Evolutionary conservation across 768 basidiomycete genomes (phyloP).

Genomic region (Russula sp.): DNA sequence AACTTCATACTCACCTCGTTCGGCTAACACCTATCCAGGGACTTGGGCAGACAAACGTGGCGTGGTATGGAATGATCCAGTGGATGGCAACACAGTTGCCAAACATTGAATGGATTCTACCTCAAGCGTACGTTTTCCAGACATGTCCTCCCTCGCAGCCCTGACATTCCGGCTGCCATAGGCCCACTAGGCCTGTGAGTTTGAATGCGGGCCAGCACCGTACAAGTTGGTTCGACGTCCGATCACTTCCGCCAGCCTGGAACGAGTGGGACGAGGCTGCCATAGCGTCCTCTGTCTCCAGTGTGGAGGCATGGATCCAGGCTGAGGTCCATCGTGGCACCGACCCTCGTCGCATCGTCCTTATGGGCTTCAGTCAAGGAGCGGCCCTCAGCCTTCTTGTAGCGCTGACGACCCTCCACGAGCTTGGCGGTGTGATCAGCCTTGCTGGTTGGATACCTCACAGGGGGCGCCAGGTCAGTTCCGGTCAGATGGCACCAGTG

Average conservation of each 20-base stretch:
- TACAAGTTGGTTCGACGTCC: conserved; percentile 40
- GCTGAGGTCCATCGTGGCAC: conserved; percentile 33
- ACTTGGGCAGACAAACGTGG: conserved; percentile 33
- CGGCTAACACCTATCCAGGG: conserved; percentile 26
- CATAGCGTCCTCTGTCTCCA: conserved; percentile 30
- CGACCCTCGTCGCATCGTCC: conserved; percentile 32
- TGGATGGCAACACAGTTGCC: conserved; percentile 33
- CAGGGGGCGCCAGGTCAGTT: conserved; percentile 30
- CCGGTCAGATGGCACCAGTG: background rate
- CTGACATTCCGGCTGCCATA: conserved; percentile 2
- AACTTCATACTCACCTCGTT: background rate
- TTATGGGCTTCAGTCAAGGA: conserved; percentile 40
- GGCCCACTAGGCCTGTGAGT: conserved; percentile 29
- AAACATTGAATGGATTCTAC: conserved; percentile 37
- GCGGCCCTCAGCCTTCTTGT: conserved; percentile 35
- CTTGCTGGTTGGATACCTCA: conserved; percentile 41
- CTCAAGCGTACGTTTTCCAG: conserved; percentile 33
- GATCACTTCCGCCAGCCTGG: conserved; percentile 31
- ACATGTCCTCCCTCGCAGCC: background rate
- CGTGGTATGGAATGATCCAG: conserved; percentile 32
- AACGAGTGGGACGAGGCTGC: conserved; percentile 33
- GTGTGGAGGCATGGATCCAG: conserved; percentile 34
- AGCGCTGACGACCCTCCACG: conserved; percentile 35
- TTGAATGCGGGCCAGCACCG: conserved; percentile 27
- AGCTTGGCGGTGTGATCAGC: conserved; percentile 38